These are phyloP conservation scores for Dendrobium huoshanense DNA, from an alignment of 106 monocot genomes.

Conservation along the genomic window DNA sequence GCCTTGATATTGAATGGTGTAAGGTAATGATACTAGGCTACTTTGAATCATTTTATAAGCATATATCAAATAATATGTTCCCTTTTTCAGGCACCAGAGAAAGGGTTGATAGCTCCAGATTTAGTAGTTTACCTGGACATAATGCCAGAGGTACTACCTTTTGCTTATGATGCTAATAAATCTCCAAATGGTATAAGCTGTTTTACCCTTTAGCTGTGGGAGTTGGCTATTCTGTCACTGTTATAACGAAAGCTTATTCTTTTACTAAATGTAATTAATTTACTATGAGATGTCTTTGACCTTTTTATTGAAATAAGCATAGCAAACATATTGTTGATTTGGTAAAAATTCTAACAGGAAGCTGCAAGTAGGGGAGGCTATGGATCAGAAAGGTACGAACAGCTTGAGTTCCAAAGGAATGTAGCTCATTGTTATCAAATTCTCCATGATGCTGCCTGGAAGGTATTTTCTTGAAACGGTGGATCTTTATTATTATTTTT, in stretches of 20 bases:
- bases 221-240: not conserved
- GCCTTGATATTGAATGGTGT: constrained; percentile 87
- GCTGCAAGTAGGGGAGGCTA: constrained; percentile 94
- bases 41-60: not conserved
- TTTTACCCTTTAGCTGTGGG: not conserved
- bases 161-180: too few species aligned
- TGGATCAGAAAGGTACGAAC: constrained; percentile 86
- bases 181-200: too few species aligned
- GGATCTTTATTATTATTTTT: not conserved
- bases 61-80: not conserved
- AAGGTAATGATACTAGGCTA: constrained; percentile 43
- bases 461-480: constrained; percentile 36
- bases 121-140: constrained; percentile 84
- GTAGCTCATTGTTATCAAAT: constrained; percentile 57
- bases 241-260: not conserved
- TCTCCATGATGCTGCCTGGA: constrained; percentile 65
- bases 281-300: not conserved
- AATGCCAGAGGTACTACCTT: constrained; percentile 59
- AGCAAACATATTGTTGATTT: not conserved
- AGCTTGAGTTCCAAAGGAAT: constrained; percentile 80
- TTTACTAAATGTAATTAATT: not conserved
- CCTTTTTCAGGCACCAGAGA: constrained; percentile 71
- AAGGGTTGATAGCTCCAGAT: constrained; percentile 86
- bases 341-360: constrained; percentile 36
- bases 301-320: not conserved